phyloP scores from a whole-genome alignment of 225 moss, liverwort and hornwort genomes.

The Physcomitrellopsis africana region DNA sequence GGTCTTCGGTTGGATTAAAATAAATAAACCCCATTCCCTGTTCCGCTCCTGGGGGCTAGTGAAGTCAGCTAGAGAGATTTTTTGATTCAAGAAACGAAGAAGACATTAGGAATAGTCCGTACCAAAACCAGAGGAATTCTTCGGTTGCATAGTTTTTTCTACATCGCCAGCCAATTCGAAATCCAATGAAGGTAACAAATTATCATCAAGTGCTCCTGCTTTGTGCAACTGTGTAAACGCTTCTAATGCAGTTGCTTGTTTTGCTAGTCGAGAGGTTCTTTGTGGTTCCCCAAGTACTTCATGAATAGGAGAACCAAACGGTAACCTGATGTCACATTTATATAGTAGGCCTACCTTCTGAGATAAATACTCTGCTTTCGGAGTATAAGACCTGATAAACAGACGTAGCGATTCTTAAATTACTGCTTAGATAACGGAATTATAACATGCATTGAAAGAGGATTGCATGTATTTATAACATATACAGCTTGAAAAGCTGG shows the following conservation, averaged over 20 bases:
- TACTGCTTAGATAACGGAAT: background rate
- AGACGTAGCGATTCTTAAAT: slow-evolving; percentile 4
- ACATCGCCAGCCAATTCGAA: slow-evolving; percentile 50
- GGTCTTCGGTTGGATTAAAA: background rate
- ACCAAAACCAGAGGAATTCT: slow-evolving; percentile 67
- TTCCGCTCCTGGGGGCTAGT: no score
- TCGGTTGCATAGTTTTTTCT: slow-evolving; percentile 49
- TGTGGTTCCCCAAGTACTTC: slow-evolving; percentile 58
- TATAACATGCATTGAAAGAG: background rate
- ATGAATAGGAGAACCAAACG: slow-evolving; percentile 65
- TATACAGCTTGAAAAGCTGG: slow-evolving; percentile 5
- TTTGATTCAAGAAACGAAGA: background rate
- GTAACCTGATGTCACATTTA: slow-evolving; percentile 71
- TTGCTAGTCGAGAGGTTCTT: slow-evolving; percentile 56
- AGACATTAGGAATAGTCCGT: slow-evolving; percentile 15
- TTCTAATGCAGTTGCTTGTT: slow-evolving; percentile 75
- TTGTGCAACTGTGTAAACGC: slow-evolving; percentile 70
- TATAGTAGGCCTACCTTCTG: slow-evolving; percentile 49
- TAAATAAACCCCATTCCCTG: background rate
- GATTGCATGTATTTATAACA: background rate
- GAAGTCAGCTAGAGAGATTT: background rate
- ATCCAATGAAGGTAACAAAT: slow-evolving; percentile 74
- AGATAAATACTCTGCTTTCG: slow-evolving; percentile 77
- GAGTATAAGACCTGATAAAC: slow-evolving; percentile 75
- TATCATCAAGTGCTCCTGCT: slow-evolving; percentile 69